Percentiles rank a stretch among this genome's conserved stretches.
phyloP scores from a whole-genome alignment of 106 monocot genomes.

The Platanthera guangdongensis region DNA sequence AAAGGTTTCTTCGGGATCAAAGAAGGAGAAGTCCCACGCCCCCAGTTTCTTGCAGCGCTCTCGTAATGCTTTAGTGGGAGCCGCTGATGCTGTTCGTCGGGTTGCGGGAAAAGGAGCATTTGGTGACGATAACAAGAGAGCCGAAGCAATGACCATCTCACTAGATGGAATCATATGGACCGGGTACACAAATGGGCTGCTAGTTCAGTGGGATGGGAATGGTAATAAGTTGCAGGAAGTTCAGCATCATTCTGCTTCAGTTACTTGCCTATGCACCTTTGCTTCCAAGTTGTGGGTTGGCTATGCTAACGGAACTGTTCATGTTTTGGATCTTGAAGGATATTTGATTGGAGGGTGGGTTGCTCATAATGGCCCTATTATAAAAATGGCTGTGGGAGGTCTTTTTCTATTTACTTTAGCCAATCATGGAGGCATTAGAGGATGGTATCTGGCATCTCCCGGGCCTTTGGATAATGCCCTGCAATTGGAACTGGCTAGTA shows the following conservation, averaged over 20 bases:
- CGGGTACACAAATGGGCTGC: slow-evolving; percentile 69
- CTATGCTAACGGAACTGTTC: slow-evolving; percentile 61
- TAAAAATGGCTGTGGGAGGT: slow-evolving; percentile 69
- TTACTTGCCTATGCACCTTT: slow-evolving; percentile 65
- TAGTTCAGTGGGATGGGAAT: slow-evolving; percentile 93
- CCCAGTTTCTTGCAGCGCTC: slow-evolving; percentile 87
- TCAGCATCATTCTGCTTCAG: slow-evolving; percentile 54
- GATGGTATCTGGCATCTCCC: slow-evolving; percentile 73
- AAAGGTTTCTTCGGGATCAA: slow-evolving; percentile 32
- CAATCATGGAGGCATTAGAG: slow-evolving; percentile 91
- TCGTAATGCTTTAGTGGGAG: slow-evolving; percentile 84
- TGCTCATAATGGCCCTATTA: slow-evolving; percentile 79
- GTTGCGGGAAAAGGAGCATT: slow-evolving; percentile 76
- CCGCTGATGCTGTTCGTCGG: slow-evolving; percentile 89
- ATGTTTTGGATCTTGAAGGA: slow-evolving; percentile 79
- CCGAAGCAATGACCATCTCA: slow-evolving; percentile 56
- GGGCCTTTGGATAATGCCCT: slow-evolving; percentile 64
- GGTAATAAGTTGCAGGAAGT: slow-evolving; percentile 65
- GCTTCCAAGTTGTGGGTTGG: slow-evolving; percentile 76
- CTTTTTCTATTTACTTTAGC: slow-evolving; percentile 70
- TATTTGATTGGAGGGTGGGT: slow-evolving; percentile 66
- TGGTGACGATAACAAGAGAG: slow-evolving; percentile 55
- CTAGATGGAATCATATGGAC: slow-evolving; percentile 81
- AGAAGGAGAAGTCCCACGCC: slow-evolving; percentile 72
- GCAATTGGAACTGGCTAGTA: slow-evolving; percentile 43